Conservation (phyloP, 2,329 filamentous ascomycete genomes). For the Trichoderma simmonsii region DNA sequence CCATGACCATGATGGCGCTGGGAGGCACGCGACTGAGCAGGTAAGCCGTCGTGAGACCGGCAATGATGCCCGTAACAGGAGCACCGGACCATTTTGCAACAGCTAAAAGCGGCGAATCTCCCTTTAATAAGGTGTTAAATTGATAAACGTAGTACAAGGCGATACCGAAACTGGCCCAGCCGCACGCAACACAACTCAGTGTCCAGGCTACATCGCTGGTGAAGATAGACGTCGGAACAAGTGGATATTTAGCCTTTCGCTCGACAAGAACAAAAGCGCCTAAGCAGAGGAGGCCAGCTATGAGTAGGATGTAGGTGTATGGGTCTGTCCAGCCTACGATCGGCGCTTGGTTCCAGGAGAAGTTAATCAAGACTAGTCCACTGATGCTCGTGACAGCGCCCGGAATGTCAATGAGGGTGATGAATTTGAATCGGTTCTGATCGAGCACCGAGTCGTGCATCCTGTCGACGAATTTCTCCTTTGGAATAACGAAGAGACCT, state of each 20-base stretch:
- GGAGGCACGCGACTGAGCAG: conserved; percentile 29
- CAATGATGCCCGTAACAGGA: conserved; percentile 39
- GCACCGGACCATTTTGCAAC: conserved; percentile 34
- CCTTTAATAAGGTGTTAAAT: conserved; percentile 38
- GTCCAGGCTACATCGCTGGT: conserved; percentile 38
- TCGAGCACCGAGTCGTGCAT: not conserved
- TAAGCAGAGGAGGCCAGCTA: conserved; percentile 52
- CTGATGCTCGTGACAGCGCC: conserved; percentile 43
- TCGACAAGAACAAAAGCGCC: conserved; percentile 54
- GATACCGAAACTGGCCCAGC: conserved; percentile 50
- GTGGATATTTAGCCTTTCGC: conserved; percentile 10
- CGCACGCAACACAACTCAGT: conserved; percentile 46
- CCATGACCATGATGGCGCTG: conserved; percentile 38
- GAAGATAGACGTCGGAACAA: not conserved
- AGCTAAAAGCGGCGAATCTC: conserved; percentile 38
- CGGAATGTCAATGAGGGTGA: conserved; percentile 32
- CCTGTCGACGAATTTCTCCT: not conserved
- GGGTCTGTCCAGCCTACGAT: conserved; percentile 52
- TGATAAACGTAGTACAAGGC: conserved; percentile 46
- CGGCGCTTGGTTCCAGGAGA: conserved; percentile 61
- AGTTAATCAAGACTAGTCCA: conserved; percentile 56
- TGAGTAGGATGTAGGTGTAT: conserved; percentile 52
- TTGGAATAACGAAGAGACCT: conserved; percentile 31
- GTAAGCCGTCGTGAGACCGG: conserved; percentile 38
- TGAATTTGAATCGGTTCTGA: conserved; percentile 6